Evolutionary conservation across 129 eudicot genomes (phyloP).

Genomic region (Daucus carota): DNA sequence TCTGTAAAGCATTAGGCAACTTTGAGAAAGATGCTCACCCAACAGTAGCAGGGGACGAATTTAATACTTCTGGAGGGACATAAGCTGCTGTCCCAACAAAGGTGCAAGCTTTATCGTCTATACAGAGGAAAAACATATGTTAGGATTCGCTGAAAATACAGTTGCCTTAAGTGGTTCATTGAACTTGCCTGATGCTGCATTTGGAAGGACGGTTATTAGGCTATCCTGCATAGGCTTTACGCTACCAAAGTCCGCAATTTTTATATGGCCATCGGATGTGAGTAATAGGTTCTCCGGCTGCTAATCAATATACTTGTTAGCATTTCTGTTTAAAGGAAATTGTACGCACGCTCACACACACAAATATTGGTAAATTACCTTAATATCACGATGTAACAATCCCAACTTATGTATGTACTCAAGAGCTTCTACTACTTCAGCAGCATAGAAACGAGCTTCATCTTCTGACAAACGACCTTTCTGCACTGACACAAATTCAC

Average conservation of each 20-base stretch:
- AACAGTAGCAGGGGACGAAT: slow-evolving; percentile 88
- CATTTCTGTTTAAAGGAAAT: slow-evolving; percentile 2
- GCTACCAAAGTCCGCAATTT: slow-evolving; percentile 98
- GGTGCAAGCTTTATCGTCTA: slow-evolving; percentile 94
- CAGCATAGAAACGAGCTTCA: slow-evolving; percentile 87
- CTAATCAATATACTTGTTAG: slow-evolving; percentile 27
- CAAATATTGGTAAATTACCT: slow-evolving; percentile 31
- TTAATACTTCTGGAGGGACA: slow-evolving; percentile 95
- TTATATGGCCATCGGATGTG: slow-evolving; percentile 84
- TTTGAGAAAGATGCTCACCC: slow-evolving; percentile 46
- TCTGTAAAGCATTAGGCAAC: not conserved
- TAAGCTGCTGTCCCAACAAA: slow-evolving; percentile 99
- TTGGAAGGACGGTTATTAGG: slow-evolving; percentile 80
- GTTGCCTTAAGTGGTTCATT: not conserved
- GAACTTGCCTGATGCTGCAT: slow-evolving; percentile 75
- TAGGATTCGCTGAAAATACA: not conserved
- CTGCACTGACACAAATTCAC: slow-evolving; percentile 38
- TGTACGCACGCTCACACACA: not conserved
- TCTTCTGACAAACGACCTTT: slow-evolving; percentile 85
- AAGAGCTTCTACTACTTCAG: slow-evolving; percentile 93
- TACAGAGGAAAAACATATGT: slow-evolving; percentile 12
- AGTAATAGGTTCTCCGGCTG: slow-evolving; percentile 99
- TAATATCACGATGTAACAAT: slow-evolving; percentile 86
- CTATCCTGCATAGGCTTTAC: slow-evolving; percentile 98
- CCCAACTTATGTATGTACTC: slow-evolving; percentile 90